Base-by-base conservation (phyloP, 2,329 filamentous ascomycete genomes). In the Alternaria tenuissima region DNA sequence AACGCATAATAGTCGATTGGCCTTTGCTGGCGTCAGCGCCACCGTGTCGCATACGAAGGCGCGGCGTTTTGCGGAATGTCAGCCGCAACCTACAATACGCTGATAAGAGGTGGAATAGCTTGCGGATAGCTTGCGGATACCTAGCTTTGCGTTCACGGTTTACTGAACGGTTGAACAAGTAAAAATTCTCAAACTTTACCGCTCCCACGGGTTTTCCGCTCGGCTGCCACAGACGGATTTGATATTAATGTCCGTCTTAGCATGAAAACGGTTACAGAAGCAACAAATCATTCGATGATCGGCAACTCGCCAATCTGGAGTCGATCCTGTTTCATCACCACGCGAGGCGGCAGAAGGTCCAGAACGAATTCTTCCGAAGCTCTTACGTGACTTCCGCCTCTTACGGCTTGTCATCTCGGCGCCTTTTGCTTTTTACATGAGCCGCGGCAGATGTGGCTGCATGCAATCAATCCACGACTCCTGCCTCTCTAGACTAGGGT, bases 1-100 rank as follows among this genome's bases (percentile, higher is more conserved):
- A 56, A 59, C 52, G 46, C 30, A 24, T 42, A 55, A 26, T 9
- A 49, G 57, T 38, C 44, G 41, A n/a, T 52, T 39, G 18, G 32
- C 36, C 55, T 36, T 47, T 39, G 51, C 28, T 30, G 28, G 44
- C 46, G 54, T 48, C 39, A 54, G 51, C 28, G 28, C 51, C 46
- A 47, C 26, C 16, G 26, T 42, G 16, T 12, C 44, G n/a, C 20
- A 56, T 20, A 24, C 44, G 34, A 56, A 42, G 44, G 54, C 44
- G 24, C 34, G 44, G 18, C 44, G 16, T 32, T 34, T 28, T 32
- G 36, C 54, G 44, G 44, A 9, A 42, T 51, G 36, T n/a, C 26
- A 38, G 16, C 44, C 38, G 54, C 18, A 24, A 14, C 5, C 47
- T 42, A 44, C 54, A 11, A 56, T 56, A 51, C 36, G 34, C 38